phyloP scores from a whole-genome alignment of 2,329 filamentous ascomycete species.

The Fusarium nematophilum region DNA sequence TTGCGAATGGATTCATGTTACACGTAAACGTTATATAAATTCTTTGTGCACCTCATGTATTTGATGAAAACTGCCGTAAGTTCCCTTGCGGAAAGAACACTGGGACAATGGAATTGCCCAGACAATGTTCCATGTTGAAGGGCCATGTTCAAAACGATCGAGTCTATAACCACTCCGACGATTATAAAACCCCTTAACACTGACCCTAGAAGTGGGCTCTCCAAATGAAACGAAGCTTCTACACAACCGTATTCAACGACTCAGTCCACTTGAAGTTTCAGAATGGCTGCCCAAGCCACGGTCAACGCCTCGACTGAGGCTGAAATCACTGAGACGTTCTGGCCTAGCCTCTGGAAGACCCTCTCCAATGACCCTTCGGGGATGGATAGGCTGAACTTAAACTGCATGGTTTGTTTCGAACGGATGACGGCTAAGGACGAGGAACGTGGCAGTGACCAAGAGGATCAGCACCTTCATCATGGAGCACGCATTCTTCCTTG shows the following conservation, averaged over 20 bases:
- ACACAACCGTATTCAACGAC: not conserved
- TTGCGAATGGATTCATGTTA: too few species aligned
- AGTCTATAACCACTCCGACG: too few species aligned
- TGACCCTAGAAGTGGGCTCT: not conserved
- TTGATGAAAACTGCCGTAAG: too few species aligned
- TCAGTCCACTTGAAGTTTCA: not conserved
- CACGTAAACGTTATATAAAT: too few species aligned
- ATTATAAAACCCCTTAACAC: not conserved
- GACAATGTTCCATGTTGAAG: not conserved
- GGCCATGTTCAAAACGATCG: too few species aligned
- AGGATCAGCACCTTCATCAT: not conserved
- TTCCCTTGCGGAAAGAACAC: too few species aligned
- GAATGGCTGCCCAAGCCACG: not conserved
- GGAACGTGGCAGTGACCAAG: not conserved
- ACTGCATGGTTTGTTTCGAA: slow-evolving; percentile 13
- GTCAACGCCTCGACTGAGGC: not conserved
- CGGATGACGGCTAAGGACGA: not conserved
- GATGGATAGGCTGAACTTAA: not conserved
- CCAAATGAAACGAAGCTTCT: not conserved
- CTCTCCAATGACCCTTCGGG: slow-evolving; percentile 1
- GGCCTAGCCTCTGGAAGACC: not conserved
- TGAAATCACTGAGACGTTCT: not conserved
- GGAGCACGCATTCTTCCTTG: slow-evolving; percentile 6
- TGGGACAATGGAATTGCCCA: not conserved
- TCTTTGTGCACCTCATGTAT: too few species aligned